Base-by-base conservation (phyloP, 2,329 filamentous ascomycete species). In the Saccharata proteae region DNA sequence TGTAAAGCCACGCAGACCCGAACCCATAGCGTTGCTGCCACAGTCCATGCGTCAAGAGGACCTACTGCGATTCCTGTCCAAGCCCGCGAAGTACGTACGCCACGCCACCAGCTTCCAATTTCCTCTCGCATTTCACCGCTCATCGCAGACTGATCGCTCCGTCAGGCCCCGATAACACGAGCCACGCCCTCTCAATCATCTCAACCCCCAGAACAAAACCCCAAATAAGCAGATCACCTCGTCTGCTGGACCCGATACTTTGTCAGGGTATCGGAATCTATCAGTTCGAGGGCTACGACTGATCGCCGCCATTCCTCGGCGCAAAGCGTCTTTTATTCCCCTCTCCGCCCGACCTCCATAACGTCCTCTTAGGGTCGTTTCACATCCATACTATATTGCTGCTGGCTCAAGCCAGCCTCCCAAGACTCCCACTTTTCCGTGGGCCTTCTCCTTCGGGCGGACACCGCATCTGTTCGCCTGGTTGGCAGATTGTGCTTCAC, bases 371-470 rank as follows among this genome's bases (percentile, higher is more conserved):
- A 67, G 69, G 69, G 77, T 71, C 74, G 72, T 75, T 74, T 50
- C 45, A 48, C 39, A 45, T 46, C 41, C 39, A 41, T 44, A 48
- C 23, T 26, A 44, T 20, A 70, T 69, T 81, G 74, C 70, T 74
- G 80, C 80, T 85, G 81, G 82, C 80, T 80, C 53, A 72, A 73
- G 81, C 84, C 81, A 88, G 80, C 81, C 72, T 71, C 67, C 60
- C 12, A 47, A 49, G 60, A 47, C 59, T 58, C 62, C 65, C 64
- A 67, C 70, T 66, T 61, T 43, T 38, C 43, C 46, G 80, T 90
- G 84, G 83, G 84, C 82, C 84, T 90, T 85, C 83, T 90, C 80
- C 86, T 67, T 86, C 82, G 81, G 76, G 72, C 84, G 81, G 70
- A 81, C 80, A 70, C 78, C 75, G 74, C 80, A 84, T 79, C n/a